A percentile compares a stretch with the other conserved stretches of the same genome.
These are phyloP conservation scores for Cryptococcus sp. DNA, from an alignment of 1,284 basidiomycete genomes.

Conservation along the genomic window DNA sequence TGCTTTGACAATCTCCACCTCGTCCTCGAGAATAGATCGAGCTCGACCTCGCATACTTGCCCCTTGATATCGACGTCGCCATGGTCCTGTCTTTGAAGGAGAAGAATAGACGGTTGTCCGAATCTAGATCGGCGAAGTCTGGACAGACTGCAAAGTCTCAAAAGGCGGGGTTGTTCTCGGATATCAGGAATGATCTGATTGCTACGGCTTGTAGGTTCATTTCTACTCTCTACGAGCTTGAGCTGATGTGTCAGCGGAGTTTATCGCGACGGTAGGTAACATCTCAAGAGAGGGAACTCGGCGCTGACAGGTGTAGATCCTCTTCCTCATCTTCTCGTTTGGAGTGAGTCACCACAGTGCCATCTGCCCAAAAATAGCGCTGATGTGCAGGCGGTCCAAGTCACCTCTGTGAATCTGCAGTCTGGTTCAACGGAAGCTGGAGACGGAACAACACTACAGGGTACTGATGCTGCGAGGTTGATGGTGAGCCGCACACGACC, in stretches of 20 bases:
- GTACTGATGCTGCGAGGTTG: conserved; percentile 23
- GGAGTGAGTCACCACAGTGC: conserved; percentile 14
- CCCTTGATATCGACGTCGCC: no score
- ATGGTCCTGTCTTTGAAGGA: no score
- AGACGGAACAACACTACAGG: conserved; percentile 8
- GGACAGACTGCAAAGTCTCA: no score
- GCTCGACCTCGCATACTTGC: no score
- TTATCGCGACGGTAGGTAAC: conserved; percentile 23
- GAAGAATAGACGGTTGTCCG: no score
- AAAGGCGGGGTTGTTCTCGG: background rate
- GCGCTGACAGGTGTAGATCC: conserved; percentile 11
- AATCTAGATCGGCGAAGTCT: no score
- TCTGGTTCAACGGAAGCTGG: background rate
- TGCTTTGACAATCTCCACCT: no score
- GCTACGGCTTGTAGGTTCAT: conserved; percentile 1
- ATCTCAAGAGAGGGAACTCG: no score
- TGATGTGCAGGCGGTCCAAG: conserved; percentile 21
- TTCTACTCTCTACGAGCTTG: background rate
- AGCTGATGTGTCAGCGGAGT: conserved; percentile 3
- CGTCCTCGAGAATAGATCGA: no score
- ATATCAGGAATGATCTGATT: conserved; percentile 5
- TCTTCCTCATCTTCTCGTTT: conserved; percentile 28
- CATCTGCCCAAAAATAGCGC: background rate
- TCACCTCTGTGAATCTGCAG: conserved; percentile 23
- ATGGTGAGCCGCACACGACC: no score